phyloP scores from a whole-genome alignment of 352 stramenopile species.

The Globisporangium cederbergense region DNA sequence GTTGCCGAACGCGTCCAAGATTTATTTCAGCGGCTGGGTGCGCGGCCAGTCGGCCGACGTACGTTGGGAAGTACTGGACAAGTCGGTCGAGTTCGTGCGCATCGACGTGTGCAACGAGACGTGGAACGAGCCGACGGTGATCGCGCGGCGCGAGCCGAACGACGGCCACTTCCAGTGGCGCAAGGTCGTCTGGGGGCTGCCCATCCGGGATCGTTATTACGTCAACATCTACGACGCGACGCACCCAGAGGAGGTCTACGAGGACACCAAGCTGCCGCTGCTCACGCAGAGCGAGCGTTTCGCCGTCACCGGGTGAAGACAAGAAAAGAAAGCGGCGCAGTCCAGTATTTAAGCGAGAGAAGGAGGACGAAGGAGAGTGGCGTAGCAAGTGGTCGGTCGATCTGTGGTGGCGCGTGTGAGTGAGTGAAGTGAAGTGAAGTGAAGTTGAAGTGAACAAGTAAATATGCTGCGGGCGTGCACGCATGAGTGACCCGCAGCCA shows the following conservation, averaged over 20 bases:
- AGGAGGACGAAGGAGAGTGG: constrained; percentile 2
- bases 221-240: constrained; percentile 86
- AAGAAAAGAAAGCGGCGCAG: not conserved
- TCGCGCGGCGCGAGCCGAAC: constrained; percentile 62
- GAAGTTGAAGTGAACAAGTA: not conserved
- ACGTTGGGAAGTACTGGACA: constrained; percentile 73
- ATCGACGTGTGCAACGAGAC: constrained; percentile 86
- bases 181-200: constrained; percentile 84
- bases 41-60: constrained; percentile 77
- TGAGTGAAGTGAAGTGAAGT: constrained; percentile 4
- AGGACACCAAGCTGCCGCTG: constrained; percentile 35
- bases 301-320: constrained; percentile 41
- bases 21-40: constrained; percentile 61
- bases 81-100: constrained; percentile 61
- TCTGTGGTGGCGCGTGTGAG: constrained; percentile 2
- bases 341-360: constrained; percentile 12
- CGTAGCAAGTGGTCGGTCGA: not conserved
- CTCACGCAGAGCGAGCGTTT: constrained; percentile 72
- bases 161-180: constrained; percentile 71
- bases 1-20: constrained; percentile 39
- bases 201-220: constrained; percentile 83
- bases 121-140: constrained; percentile 78
- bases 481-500: too few species aligned
- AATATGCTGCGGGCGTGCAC: not conserved
- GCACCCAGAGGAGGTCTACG: constrained; percentile 29